Evolutionary conservation across 306 rosid species (phyloP).

Genomic region (Cicer chorassanicum): DNA sequence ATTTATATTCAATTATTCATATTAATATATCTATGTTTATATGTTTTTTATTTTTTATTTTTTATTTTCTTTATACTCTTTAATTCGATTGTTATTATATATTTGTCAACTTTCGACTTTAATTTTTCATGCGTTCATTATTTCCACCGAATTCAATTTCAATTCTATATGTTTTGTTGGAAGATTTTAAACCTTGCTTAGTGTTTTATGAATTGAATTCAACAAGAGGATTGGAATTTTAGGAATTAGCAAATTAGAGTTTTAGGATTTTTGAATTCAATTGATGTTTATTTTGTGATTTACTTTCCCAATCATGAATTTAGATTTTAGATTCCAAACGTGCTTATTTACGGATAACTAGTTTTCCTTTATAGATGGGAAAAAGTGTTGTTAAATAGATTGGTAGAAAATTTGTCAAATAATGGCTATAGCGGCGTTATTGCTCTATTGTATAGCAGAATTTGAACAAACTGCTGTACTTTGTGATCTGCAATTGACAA

Average conservation of each 20-base stretch:
- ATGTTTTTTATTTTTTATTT: neutral
- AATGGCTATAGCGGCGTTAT: too few species aligned
- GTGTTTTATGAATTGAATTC: neutral
- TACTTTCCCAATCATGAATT: neutral
- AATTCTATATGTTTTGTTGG: neutral
- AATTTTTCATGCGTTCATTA: neutral
- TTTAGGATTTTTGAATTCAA: neutral
- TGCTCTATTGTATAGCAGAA: too few species aligned
- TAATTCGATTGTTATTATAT: neutral
- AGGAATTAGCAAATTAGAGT: neutral
- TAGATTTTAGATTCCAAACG: conserved; percentile 32
- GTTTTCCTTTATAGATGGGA: neutral
- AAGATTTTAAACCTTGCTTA: conserved; percentile 7
- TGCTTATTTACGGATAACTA: neutral
- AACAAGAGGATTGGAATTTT: neutral
- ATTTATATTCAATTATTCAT: neutral
- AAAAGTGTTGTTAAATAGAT: too few species aligned
- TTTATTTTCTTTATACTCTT: too few species aligned
- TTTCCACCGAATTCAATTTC: neutral
- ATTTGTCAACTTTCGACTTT: neutral
- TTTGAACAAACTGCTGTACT: too few species aligned
- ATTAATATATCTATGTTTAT: neutral
- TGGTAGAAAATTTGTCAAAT: too few species aligned
- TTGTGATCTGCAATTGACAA: too few species aligned
- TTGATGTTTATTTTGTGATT: neutral